Percentiles rank a stretch among this genome's conserved stretches.
phyloP scores from a whole-genome alignment of 371 early-diverging fungal genomes.

The Rhizopus microsporus region DNA sequence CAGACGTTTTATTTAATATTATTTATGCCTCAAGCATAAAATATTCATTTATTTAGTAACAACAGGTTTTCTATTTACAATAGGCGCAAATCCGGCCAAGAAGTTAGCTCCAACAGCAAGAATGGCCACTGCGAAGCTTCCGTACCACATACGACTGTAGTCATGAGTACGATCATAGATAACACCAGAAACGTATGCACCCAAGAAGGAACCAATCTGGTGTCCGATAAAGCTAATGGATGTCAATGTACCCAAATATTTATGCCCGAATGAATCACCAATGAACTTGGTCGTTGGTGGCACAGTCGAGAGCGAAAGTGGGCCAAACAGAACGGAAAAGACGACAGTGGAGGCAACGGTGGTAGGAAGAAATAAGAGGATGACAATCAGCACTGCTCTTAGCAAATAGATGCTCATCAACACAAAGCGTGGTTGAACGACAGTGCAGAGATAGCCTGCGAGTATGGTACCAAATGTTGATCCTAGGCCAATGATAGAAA shows the following conservation, averaged over 20 bases:
- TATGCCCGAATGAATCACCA: constrained; percentile 39
- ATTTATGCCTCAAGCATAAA: neutral
- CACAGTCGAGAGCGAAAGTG: constrained; percentile 48
- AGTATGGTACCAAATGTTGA: constrained; percentile 31
- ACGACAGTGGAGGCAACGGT: constrained; percentile 32
- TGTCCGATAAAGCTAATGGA: constrained; percentile 31
- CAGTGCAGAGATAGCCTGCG: constrained; percentile 23
- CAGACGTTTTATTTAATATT: neutral
- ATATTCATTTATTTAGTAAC: neutral
- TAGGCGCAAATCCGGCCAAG: constrained; percentile 15
- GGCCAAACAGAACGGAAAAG: constrained; percentile 58
- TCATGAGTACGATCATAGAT: constrained; percentile 33
- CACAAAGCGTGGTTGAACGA: constrained; percentile 25
- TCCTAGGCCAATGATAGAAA: constrained; percentile 36
- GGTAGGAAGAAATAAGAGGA: constrained; percentile 26
- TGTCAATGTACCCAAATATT: constrained; percentile 43
- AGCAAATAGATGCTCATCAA: constrained; percentile 25
- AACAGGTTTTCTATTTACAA: neutral
- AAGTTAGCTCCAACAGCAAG: constrained; percentile 28
- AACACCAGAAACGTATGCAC: constrained; percentile 40
- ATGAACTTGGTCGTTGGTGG: constrained; percentile 45
- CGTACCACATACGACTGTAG: constrained; percentile 42
- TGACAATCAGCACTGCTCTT: constrained; percentile 25
- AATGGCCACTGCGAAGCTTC: constrained; percentile 31
- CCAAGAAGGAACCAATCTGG: constrained; percentile 42